Percentiles rank a stretch among this genome's conserved stretches.
These are phyloP conservation scores for Heliocybe sulcata DNA, from an alignment of 1,284 basidiomycete species.

Conservation along the genomic window DNA sequence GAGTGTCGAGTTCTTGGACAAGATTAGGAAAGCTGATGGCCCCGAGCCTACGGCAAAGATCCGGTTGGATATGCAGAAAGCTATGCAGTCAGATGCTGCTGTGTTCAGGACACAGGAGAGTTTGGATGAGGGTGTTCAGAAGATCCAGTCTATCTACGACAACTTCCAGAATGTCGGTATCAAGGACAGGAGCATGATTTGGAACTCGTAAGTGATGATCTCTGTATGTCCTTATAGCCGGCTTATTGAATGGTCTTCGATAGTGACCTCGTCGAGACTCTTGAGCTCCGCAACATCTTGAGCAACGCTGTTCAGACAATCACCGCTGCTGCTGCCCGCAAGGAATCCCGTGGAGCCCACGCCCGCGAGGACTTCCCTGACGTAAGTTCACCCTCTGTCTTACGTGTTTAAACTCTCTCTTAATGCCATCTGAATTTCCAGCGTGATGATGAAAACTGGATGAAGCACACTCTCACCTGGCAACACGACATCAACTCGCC, in stretches of 20 bases:
- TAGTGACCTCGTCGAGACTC: conserved; percentile 92
- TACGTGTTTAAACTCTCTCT: conserved; percentile 2
- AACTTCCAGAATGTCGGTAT: conserved; percentile 89
- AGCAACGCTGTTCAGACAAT: conserved; percentile 97
- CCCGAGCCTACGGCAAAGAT: conserved; percentile 86
- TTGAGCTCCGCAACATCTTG: conserved; percentile 94
- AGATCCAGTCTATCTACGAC: conserved; percentile 82
- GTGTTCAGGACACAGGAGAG: conserved; percentile 90
- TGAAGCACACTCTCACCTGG: conserved; percentile 92
- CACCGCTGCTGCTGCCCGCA: conserved; percentile 89
- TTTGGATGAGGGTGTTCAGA: conserved; percentile 88
- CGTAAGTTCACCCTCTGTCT: conserved; percentile 35
- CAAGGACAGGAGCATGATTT: conserved; percentile 98
- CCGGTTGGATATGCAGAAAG: conserved; percentile 95
- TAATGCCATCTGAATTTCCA: conserved; percentile 19
- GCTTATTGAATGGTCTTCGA: neutral
- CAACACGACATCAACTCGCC: conserved; percentile 69
- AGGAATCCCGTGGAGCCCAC: conserved; percentile 97
- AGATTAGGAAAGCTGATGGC: conserved; percentile 81
- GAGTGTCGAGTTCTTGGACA: conserved; percentile 87
- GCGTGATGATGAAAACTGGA: conserved; percentile 89
- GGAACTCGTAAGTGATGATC: conserved; percentile 89
- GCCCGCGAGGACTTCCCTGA: conserved; percentile 95
- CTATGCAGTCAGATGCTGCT: conserved; percentile 93
- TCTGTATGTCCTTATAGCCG: neutral